Evolutionary conservation across 2,329 filamentous ascomycete genomes (phyloP), one percentile per base, ranked within the genome.

Genomic region (Colletotrichum sp.): DNA sequence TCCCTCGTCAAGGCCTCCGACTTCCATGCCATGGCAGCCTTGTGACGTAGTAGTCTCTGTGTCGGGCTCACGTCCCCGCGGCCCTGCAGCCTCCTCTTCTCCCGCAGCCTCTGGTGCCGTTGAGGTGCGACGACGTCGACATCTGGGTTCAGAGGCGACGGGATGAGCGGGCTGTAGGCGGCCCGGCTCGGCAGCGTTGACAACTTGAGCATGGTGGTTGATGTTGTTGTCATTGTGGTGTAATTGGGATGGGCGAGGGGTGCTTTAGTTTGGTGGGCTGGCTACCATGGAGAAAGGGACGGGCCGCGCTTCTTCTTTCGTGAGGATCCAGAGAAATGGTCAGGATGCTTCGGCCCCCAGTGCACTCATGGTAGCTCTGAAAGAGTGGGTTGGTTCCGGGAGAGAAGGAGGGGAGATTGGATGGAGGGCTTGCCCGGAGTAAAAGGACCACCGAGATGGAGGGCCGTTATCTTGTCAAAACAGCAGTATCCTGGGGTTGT

Each of bases 1-100:
- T 76, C 75, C 18, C 72, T 66, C 34, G 72, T 76, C 52, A 75
- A 60, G n/a, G 75, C 71, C 8, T 76, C 71, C 36, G 82, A 83
- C 21, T 80, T 82, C 85, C 86, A 87, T 8, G 86, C 86, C 69
- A 81, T 81, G 7, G 84, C 85, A 2, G 86, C 87, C 77, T 87
- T 88, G 72, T 84, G 81, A 32, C 87, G 82, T 72, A 88, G 83
- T 21, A 88, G 79, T 34, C 81, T 81, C 78, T 88, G 82, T 1
- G 85, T 84, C 26, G 87, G 86, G 73, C 87, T 87, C 68, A 83
- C 78, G 26, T 80, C 80, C 52, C 76, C 76, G 30, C 69, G 68
- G 59, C 49, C 34, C 67, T 80, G 78, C 68, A 76, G 63, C 52
- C 72, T 66, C 15, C 75, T 72, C 68, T 70, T 78, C 34, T 71